Base-by-base conservation (phyloP, 306 rosid genomes). In the Cyclanthera cordifolia region DNA sequence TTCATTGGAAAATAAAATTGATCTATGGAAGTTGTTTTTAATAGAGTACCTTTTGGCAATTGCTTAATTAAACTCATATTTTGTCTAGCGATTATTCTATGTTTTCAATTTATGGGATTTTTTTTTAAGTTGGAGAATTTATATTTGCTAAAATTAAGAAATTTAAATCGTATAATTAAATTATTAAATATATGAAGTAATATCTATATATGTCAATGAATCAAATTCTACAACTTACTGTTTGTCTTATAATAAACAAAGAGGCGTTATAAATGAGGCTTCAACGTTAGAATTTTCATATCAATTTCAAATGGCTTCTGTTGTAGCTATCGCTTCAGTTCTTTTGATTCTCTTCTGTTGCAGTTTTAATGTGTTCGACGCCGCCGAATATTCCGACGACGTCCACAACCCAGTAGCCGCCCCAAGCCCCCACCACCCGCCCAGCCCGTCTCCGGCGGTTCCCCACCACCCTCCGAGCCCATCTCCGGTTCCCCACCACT, bases 401-500 rank as follows among this genome's bases (percentile, higher is more conserved):
- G 13, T 1, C 28, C 53, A 64, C 53, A 17, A 63, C 34, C 45
- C 58, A 10, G 54, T 6, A 11, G 55, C 14, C 3, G 71, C 78
- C 6, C 82, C 82, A 7, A 50, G 39, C 39, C 78, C 58, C 8
- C 71, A 72, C n/a, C 67, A 60, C 25, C 72, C 73, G 64, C 20
- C 67, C 45, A 19, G 73, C 8, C 69, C 74, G 48, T 43, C 76
- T 41, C 39, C n/a, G n/a, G n/a, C 74, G 43, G 30, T 27, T 27
- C 30, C 30, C 9, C 75, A 49, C 48, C 59, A 27, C 19, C 69
- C 7, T 0, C 75, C 72, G 0, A 73, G 20, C 10, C 28, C 27
- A 28, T 57, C 74, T 39, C 82, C 80, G 5, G 50, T 30, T 24
- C 79, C 58, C 19, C 73, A 72, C 14, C 67, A 55, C 25, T 73